Evolutionary conservation across 2,329 filamentous ascomycete genomes (phyloP).

Genomic region (Talaromyces piceae): DNA sequence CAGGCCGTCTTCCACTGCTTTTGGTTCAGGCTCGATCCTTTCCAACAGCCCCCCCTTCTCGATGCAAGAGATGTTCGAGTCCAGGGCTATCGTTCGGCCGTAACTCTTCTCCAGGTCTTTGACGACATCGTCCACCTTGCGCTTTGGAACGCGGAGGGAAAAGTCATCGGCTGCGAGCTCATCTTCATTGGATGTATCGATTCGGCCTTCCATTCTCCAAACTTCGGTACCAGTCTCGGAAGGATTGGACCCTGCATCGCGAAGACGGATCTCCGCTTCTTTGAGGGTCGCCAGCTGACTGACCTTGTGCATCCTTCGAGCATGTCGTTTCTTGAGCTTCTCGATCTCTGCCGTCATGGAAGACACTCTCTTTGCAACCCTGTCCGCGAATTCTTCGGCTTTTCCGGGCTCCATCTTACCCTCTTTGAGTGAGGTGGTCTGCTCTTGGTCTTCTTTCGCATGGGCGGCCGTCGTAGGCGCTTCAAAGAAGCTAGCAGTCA

Average conservation of each 20-base stretch:
- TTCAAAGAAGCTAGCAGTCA: slow-evolving; percentile 83
- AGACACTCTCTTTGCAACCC: slow-evolving; percentile 64
- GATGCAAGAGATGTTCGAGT: slow-evolving; percentile 61
- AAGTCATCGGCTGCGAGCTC: slow-evolving; percentile 28
- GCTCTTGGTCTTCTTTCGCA: slow-evolving; percentile 23
- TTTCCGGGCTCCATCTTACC: slow-evolving; percentile 66
- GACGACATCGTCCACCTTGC: slow-evolving; percentile 62
- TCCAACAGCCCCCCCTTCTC: slow-evolving; percentile 71
- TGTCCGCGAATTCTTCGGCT: slow-evolving; percentile 74
- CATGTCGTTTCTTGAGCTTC: slow-evolving; percentile 72
- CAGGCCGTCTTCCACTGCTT: slow-evolving; percentile 24
- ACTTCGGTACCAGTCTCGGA: slow-evolving; percentile 50
- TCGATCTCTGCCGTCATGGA: slow-evolving; percentile 76
- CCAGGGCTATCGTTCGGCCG: slow-evolving; percentile 58
- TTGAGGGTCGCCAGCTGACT: slow-evolving; percentile 63
- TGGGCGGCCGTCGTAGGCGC: slow-evolving; percentile 36
- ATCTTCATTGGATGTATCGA: slow-evolving; percentile 26
- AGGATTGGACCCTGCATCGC: slow-evolving; percentile 53
- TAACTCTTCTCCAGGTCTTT: slow-evolving; percentile 64
- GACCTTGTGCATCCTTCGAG: slow-evolving; percentile 65
- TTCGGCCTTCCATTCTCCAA: slow-evolving; percentile 56
- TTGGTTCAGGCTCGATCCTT: slow-evolving; percentile 29
- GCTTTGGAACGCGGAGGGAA: slow-evolving; percentile 36
- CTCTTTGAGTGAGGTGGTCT: slow-evolving; percentile 31
- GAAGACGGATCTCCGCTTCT: slow-evolving; percentile 67